These are phyloP conservation scores for Helotiales sp. DNA, from an alignment of 2,329 filamentous ascomycete species.

Conservation along the genomic window DNA sequence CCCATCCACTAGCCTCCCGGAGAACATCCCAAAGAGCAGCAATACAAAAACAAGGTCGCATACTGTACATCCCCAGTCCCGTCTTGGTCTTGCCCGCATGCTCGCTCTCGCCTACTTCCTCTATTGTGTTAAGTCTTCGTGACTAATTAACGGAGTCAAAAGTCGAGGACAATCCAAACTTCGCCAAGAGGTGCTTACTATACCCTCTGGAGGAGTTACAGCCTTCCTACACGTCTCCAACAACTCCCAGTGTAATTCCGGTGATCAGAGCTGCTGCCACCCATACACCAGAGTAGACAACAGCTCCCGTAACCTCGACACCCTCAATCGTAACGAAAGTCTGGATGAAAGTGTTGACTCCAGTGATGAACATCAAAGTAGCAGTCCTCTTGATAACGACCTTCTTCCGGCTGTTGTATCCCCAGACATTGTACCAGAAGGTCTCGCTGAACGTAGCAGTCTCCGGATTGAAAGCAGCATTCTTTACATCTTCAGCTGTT, in stretches of 20 bases:
- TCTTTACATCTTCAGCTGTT: conserved; percentile 57
- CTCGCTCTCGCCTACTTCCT: not conserved
- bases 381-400: conserved; percentile 68
- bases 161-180: too few relatives aligned
- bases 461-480: conserved; percentile 64
- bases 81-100: conserved; percentile 1
- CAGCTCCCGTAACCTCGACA: conserved; percentile 71
- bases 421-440: conserved; percentile 74
- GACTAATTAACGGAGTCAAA: not conserved
- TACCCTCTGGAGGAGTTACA: too few relatives aligned
- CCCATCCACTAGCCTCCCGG: not conserved
- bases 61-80: conserved; percentile 9
- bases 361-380: conserved; percentile 61
- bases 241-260: conserved; percentile 59
- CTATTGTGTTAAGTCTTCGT: not conserved
- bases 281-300: conserved; percentile 77
- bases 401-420: conserved; percentile 66
- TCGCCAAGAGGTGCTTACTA: too few relatives aligned
- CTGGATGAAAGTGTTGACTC: conserved; percentile 65
- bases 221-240: conserved; percentile 51
- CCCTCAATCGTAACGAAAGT: conserved; percentile 70
- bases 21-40: conserved; percentile 1
- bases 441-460: conserved; percentile 72
- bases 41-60: conserved; percentile 6
- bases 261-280: conserved; percentile 65